Conservation (phyloP, 2,329 filamentous ascomycete species). For the Geosmithia morbida region DNA sequence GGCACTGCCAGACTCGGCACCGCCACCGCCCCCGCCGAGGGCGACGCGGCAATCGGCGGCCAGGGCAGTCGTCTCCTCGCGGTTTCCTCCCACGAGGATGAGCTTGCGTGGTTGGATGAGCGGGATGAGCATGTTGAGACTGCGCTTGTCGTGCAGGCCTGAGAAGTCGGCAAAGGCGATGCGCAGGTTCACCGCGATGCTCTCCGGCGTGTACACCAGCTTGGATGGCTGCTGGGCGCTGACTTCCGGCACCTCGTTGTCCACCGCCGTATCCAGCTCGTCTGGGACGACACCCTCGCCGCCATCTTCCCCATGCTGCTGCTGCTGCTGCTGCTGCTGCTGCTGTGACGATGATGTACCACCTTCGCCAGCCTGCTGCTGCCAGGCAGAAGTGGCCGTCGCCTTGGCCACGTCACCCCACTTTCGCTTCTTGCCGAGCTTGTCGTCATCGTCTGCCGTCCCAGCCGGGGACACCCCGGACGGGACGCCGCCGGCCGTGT, state of each 20-base stretch:
- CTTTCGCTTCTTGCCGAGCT: constrained; percentile 81
- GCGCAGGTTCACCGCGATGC: constrained; percentile 54
- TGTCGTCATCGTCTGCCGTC: constrained; percentile 33
- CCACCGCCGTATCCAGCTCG: constrained; percentile 44
- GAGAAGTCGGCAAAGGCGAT: constrained; percentile 86
- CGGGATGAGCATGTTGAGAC: constrained; percentile 86
- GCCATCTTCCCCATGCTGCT: constrained; percentile 1
- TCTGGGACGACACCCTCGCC: constrained; percentile 28
- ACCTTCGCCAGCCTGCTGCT: constrained; percentile 26
- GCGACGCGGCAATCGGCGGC: constrained; percentile 69
- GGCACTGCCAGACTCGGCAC: constrained; percentile 8
- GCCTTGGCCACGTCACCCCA: constrained; percentile 58
- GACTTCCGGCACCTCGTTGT: constrained; percentile 32
- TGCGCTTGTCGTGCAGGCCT: constrained; percentile 85
- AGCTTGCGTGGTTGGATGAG: constrained; percentile 89
- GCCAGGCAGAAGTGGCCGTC: constrained; percentile 20
- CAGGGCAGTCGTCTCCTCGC: constrained; percentile 63
- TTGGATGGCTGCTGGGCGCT: constrained; percentile 54
- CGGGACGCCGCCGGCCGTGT: constrained; percentile 29
- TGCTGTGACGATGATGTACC: constrained; percentile 21
- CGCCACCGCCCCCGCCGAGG: constrained; percentile 22
- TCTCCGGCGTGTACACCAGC: constrained; percentile 48
- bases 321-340: constrained; percentile 20
- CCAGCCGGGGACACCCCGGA: constrained; percentile 1
- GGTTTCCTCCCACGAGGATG: constrained; percentile 73